Base-by-base conservation (phyloP, 352 stramenopile species). In the Phytopythium litorale region DNA sequence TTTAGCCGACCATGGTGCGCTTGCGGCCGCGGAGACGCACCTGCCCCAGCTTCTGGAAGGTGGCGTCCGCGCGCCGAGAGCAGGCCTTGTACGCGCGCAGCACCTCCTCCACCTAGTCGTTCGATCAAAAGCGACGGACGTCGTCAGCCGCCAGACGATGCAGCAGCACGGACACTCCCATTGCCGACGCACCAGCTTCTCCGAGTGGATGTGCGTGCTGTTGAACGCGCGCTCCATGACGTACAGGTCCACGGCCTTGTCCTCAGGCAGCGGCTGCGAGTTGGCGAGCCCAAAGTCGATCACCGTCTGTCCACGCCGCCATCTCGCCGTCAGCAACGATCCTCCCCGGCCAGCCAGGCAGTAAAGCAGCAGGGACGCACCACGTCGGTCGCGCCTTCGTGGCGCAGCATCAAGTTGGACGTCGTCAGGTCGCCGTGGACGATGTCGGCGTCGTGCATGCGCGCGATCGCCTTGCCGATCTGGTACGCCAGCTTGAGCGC, bases 381-480 rank as follows among this genome's bases (percentile, higher is more conserved):
- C 68, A 90, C 83, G 52, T 88, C 75, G 1, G 69, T 82, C 7
- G 74, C 75, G n/a, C 84, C 76, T 2, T 81, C 68, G 51, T 77
- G 87, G 60, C 70, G 76, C n/a, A 96, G 68, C 86, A 98, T 94
- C 69, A 98, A 89, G 65, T 98, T 98, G 50, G 91, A 98, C 28
- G 93, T 98, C 45, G 91, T 98, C 48, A 98, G 73, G 70, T 98
- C 93, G 51, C 93, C 93, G 64, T 98, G 93, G 53, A 98, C 86
- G 65, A 98, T 88, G 62, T 96, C 88, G 25, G 89, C 76, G 74
- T 96, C 87, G 69, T 98, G 91, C 79, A 98, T 94, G 65, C 89
- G 91, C 35, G 83, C 93, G 63, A 98, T 89, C n/a, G 94, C 77
- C 60, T 75, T 75, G 25, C 93, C 93, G 51, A 98, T 93, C 58